A percentile compares a stretch with the other conserved stretches of the same genome.
phyloP scores from a whole-genome alignment of 805 yeast species.

The Candida cerambycidarum region DNA sequence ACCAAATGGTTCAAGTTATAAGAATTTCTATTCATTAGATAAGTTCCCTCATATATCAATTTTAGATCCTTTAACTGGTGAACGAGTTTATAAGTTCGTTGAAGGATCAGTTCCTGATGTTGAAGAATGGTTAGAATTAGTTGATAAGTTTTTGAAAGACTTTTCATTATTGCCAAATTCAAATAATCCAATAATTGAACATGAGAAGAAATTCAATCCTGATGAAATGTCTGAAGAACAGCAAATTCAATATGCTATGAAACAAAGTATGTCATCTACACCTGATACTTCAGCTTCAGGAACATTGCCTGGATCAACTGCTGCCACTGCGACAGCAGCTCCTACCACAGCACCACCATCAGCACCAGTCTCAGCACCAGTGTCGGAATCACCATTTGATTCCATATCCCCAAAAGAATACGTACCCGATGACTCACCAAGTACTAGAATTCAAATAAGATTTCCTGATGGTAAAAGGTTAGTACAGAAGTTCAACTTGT shows the following conservation, averaged over 20 bases:
- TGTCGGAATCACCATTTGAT: conserved; percentile 45
- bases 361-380: conserved; percentile 1
- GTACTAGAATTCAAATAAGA: conserved; percentile 83
- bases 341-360: too few relatives aligned
- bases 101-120: conserved; percentile 57
- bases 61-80: conserved; percentile 94
- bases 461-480: conserved; percentile 83
- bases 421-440: conserved; percentile 66
- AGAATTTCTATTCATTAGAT: conserved; percentile 67
- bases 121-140: conserved; percentile 62
- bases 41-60: conserved; percentile 88
- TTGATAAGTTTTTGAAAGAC: conserved; percentile 62
- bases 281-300: too few relatives aligned
- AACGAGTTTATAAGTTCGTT: conserved; percentile 76
- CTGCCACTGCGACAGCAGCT: neutral
- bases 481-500: conserved; percentile 62
- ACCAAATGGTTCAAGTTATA: conserved; percentile 67
- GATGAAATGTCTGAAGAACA: conserved; percentile 76
- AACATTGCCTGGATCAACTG: neutral
- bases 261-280: conserved; percentile 49
- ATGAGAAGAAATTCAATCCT: conserved; percentile 60
- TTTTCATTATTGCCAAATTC: conserved; percentile 66
- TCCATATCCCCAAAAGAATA: conserved; percentile 41
- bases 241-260: conserved; percentile 74
- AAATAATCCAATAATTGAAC: conserved; percentile 64